Evolutionary conservation across 1,139 yeast species (phyloP).

Genomic region (Saccharomyces hybrid): DNA sequence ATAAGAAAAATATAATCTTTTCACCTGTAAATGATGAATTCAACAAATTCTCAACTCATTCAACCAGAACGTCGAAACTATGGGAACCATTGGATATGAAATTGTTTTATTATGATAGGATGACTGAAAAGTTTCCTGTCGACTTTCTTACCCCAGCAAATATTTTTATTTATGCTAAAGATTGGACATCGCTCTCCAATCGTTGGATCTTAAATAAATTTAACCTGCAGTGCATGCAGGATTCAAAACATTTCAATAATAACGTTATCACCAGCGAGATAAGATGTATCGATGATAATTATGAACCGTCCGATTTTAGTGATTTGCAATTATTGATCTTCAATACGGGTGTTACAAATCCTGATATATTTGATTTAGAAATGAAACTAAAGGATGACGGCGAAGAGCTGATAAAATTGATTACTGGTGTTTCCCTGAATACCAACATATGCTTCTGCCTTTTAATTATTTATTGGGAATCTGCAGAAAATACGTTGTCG

Average conservation of each 20-base stretch:
- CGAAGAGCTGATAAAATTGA: conserved; percentile 29
- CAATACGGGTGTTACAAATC: conserved; percentile 34
- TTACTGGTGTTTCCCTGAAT: conserved; percentile 31
- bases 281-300: conserved; percentile 13
- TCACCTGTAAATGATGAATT: conserved; percentile 27
- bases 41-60: conserved; percentile 18
- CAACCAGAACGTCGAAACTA: conserved; percentile 20
- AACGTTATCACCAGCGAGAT: conserved; percentile 9
- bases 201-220: conserved; percentile 28
- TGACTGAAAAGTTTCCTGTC: conserved; percentile 12
- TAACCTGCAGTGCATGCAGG: conserved; percentile 1
- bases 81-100: conserved; percentile 26
- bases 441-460: conserved; percentile 32
- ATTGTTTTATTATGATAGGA: conserved; percentile 14
- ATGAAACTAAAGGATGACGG: conserved; percentile 32
- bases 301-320: conserved; percentile 16
- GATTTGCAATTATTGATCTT: conserved; percentile 33
- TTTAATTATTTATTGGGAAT: conserved; percentile 35
- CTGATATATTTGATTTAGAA: conserved; percentile 30
- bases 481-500: conserved; percentile 26
- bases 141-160: conserved; percentile 12
- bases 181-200: conserved; percentile 23
- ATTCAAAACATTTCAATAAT: conserved; percentile 8
- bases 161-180: conserved; percentile 20
- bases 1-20: conserved; percentile 8